Percentiles rank a stretch among this genome's conserved stretches.
Conservation (phyloP, 106 monocot genomes). For the Dioscorea alata region DNA sequence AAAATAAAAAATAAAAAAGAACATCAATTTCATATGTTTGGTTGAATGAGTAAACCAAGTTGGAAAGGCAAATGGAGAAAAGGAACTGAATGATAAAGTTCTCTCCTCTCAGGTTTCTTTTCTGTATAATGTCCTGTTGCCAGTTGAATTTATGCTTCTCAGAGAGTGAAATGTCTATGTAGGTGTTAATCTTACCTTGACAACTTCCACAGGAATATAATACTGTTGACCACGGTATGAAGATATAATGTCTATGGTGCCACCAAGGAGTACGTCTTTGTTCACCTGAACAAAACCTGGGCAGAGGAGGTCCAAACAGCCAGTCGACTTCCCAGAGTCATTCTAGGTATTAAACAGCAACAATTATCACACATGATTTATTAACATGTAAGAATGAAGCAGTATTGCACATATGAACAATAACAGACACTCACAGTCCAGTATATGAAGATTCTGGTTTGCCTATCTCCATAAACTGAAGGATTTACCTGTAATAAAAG, state of each 20-base stretch:
- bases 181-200: slow-evolving; percentile 1
- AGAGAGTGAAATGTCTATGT: neutral
- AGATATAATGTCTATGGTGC: slow-evolving; percentile 1
- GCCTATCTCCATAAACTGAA: slow-evolving; percentile 14
- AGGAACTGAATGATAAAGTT: neutral
- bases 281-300: slow-evolving; percentile 32
- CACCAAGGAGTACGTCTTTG: slow-evolving; percentile 16
- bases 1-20: no score
- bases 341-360: neutral
- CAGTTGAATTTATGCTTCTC: neutral
- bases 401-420: neutral
- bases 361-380: neutral
- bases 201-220: neutral
- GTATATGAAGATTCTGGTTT: slow-evolving; percentile 20
- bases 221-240: neutral
- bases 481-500: slow-evolving; percentile 22
- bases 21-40: no score
- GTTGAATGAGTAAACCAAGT: neutral
- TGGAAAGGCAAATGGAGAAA: neutral
- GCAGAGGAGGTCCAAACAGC: slow-evolving; percentile 31
- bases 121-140: neutral
- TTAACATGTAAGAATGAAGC: neutral
- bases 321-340: slow-evolving; percentile 12
- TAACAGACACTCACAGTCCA: slow-evolving; percentile 22
- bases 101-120: neutral